phyloP scores from a whole-genome alignment of 2,329 filamentous ascomycete species.

The Aureobasidium sp. region DNA sequence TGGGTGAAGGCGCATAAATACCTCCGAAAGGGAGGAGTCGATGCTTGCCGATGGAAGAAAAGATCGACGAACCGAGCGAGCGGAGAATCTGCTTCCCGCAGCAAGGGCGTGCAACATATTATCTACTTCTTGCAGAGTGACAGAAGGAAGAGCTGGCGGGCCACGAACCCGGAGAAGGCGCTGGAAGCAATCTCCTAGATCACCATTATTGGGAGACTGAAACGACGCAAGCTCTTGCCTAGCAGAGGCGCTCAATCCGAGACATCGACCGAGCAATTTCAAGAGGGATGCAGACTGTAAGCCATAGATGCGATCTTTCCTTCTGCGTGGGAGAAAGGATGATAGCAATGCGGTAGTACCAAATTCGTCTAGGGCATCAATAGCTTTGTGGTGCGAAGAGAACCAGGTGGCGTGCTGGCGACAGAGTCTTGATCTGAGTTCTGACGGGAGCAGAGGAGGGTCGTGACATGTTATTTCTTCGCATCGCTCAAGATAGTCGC shows the following conservation, averaged over 20 bases:
- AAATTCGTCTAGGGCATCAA: constrained; percentile 52
- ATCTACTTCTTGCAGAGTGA: constrained; percentile 70
- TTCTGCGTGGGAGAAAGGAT: constrained; percentile 65
- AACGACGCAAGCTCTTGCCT: constrained; percentile 57
- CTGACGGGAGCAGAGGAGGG: constrained; percentile 32
- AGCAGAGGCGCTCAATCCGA: constrained; percentile 58
- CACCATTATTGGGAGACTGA: constrained; percentile 50
- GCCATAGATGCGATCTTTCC: constrained; percentile 71
- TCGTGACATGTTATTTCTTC: constrained; percentile 43
- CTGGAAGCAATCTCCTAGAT: constrained; percentile 67
- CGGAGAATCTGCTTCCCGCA: constrained; percentile 62
- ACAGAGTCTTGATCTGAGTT: constrained; percentile 22
- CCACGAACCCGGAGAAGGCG: constrained; percentile 55
- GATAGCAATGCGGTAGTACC: constrained; percentile 59
- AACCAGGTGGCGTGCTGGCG: constrained; percentile 55
- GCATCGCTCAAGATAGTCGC: constrained; percentile 64
- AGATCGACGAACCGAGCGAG: constrained; percentile 46
- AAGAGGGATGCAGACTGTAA: constrained; percentile 57
- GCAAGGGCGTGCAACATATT: constrained; percentile 58
- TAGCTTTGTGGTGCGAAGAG: constrained; percentile 47
- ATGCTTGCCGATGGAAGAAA: not conserved
- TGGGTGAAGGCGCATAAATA: constrained; percentile 50
- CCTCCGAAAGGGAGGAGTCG: constrained; percentile 27
- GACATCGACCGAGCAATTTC: constrained; percentile 58
- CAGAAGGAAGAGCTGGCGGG: constrained; percentile 26